phyloP scores from a whole-genome alignment of 352 stramenopile genomes.

The Pythium phragmiticola region DNA sequence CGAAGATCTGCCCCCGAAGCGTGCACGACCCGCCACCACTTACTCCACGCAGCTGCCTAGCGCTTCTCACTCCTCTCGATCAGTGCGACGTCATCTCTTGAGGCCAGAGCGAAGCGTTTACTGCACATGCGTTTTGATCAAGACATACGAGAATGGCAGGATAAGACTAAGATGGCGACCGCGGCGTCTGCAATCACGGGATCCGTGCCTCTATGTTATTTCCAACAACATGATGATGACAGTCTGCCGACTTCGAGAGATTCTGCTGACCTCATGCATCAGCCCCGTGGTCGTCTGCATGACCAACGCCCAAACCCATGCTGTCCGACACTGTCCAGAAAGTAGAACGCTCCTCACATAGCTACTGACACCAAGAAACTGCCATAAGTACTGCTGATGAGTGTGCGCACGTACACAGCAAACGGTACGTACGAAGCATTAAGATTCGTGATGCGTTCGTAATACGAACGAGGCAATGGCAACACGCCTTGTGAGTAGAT shows the following conservation, averaged over 20 bases:
- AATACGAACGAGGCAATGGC: neutral
- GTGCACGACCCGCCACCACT: neutral
- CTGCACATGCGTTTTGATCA: neutral
- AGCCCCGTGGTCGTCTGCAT: too few relatives aligned
- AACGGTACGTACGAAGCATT: too few relatives aligned
- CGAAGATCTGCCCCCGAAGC: neutral
- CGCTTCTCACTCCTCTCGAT: neutral
- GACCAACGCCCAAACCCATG: too few relatives aligned
- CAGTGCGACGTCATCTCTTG: neutral
- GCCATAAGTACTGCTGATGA: too few relatives aligned
- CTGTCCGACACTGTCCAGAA: too few relatives aligned
- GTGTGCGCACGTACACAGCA: too few relatives aligned
- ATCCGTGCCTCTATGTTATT: neutral
- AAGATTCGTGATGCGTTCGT: neutral
- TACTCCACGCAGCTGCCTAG: neutral
- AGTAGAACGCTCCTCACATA: too few relatives aligned
- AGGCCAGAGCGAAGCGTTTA: neutral
- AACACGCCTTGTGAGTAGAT: neutral
- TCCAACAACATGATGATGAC: too few relatives aligned
- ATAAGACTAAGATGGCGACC: neutral
- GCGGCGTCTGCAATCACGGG: neutral
- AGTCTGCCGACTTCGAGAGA: too few relatives aligned
- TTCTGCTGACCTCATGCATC: too few relatives aligned
- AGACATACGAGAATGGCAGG: neutral
- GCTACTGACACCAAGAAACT: too few relatives aligned